These are phyloP conservation scores for Trichosporon faecale DNA, from an alignment of 1,284 basidiomycete genomes.

Conservation along the genomic window DNA sequence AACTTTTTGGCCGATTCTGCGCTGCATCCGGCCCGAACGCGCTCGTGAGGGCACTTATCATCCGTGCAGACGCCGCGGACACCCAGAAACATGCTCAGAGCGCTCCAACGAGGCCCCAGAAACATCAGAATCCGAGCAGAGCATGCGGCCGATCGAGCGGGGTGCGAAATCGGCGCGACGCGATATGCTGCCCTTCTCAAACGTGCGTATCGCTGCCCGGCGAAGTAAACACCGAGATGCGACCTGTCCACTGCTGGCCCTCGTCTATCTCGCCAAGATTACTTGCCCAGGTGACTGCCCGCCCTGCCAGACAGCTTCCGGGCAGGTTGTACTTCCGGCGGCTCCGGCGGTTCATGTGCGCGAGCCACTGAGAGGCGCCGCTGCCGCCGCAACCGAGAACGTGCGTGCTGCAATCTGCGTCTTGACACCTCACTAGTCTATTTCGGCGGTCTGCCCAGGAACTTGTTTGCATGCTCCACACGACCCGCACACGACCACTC, in stretches of 20 bases:
- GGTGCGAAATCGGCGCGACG: background rate
- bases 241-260: background rate
- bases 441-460: background rate
- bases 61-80: background rate
- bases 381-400: background rate
- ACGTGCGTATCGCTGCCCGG: background rate
- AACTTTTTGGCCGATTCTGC: background rate
- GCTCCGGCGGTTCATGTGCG: background rate
- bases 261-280: background rate
- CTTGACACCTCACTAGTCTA: background rate
- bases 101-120: background rate
- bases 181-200: background rate
- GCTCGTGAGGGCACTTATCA: background rate
- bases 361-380: background rate
- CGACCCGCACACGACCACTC: background rate
- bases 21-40: background rate
- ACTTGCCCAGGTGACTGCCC: background rate
- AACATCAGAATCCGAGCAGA: background rate
- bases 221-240: background rate
- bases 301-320: too few relatives aligned
- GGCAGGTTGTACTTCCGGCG: constrained; percentile 2
- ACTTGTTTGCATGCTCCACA: background rate
- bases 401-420: background rate
- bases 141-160: background rate
- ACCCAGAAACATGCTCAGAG: background rate